Conservation (phyloP, 2,329 filamentous ascomycete species). For the Trichoderma sp. region DNA sequence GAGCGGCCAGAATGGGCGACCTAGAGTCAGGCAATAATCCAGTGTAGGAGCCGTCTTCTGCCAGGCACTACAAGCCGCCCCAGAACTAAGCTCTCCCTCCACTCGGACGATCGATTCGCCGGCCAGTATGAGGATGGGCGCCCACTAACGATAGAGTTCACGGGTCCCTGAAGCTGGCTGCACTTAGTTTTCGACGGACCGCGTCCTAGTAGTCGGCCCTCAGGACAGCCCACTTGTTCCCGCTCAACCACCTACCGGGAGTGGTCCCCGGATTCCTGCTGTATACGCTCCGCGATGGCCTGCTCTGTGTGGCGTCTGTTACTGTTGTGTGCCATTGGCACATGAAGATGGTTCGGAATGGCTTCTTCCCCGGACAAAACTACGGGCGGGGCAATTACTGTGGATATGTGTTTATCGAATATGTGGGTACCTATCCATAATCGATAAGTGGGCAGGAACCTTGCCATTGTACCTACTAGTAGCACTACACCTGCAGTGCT, state of each 20-base stretch:
- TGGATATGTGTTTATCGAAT: neutral
- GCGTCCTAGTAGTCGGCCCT: too few relatives aligned
- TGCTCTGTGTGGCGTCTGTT: neutral
- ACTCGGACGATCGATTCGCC: neutral
- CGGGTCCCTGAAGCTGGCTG: constrained; percentile 11
- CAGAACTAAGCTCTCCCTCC: neutral
- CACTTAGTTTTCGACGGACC: neutral
- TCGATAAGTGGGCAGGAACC: neutral
- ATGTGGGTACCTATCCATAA: neutral
- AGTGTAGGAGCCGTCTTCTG: neutral
- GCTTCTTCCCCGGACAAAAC: neutral
- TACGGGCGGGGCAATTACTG: neutral
- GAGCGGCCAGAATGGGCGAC: neutral
- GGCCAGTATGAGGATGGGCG: neutral
- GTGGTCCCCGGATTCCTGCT: neutral
- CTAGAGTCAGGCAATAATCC: neutral
- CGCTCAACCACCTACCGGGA: neutral
- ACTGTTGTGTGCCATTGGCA: neutral
- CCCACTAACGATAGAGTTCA: constrained; percentile 17
- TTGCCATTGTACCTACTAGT: neutral
- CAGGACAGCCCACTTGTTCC: neutral
- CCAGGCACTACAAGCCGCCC: constrained; percentile 1
- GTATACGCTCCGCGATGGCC: neutral
- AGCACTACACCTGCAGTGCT: neutral
- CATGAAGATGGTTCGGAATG: neutral